Evolutionary conservation across 2,329 filamentous ascomycete species (phyloP), one percentile per base, ranked within the genome.

Genomic region (Penicillium sp.): DNA sequence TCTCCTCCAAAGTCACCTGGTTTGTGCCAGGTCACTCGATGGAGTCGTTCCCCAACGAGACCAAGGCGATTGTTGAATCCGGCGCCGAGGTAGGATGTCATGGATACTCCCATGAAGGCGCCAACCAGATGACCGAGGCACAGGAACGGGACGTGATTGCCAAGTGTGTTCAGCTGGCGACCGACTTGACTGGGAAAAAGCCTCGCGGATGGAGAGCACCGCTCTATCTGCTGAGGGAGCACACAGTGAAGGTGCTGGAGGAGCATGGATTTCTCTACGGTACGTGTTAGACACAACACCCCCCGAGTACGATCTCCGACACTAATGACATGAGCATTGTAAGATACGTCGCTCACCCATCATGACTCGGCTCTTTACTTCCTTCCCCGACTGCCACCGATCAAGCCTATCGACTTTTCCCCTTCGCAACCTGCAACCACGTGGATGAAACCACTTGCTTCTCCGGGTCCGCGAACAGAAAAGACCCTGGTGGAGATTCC

Each of bases 121-220:
- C 85, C 0, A 76, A 74, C 8, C 79, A 83, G 44, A 86, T 88
- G 81, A 85, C 77, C 0, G 64, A 85, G 1, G 83, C 87, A 59
- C 86, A 90, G 68, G 85, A 90, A 63, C 77, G 77, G 9, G 84
- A 86, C 45, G 82, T 90, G 3, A 76, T 91, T 5, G 82, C 86
- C 59, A 87, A 87, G 67, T 88, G 84, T 13, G 88, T 83, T 62
- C 77, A 78, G 24, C 75, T 89, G 66, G 76, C 89, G 32, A 87
- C 81, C 0, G 80, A 84, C 0, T 85, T 90, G 59, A 79, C 78
- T 36, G 83, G 86, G 5, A 88, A 87, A 67, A 83, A 82, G 0
- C 86, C 86, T 0, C 55, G 60, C 1, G 67, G 67, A 0, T 71
- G 67, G 47, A 60, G 68, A 13, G 67, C 68, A 4, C 68, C 69